A percentile compares a stretch with the other conserved stretches of the same genome.
phyloP scores from a whole-genome alignment of 2,329 filamentous ascomycete species.

The Hirsutella rhossiliensis region DNA sequence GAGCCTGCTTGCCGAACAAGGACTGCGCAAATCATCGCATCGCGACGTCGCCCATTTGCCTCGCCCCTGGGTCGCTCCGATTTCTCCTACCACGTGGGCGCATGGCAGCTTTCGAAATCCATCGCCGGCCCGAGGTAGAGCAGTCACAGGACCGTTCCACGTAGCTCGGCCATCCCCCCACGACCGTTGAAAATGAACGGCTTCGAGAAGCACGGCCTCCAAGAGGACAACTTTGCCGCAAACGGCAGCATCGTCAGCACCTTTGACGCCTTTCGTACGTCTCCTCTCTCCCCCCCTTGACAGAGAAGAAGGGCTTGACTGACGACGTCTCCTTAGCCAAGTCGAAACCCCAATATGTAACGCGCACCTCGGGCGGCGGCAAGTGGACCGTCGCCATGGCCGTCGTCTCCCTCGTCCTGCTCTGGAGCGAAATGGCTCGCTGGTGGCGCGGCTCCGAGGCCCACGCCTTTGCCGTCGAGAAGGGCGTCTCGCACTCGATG shows the following conservation, averaged over 20 bases:
- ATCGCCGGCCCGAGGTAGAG: no score
- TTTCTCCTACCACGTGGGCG: no score
- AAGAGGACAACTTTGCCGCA: slow-evolving; percentile 72
- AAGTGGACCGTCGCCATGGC: slow-evolving; percentile 86
- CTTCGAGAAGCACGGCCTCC: slow-evolving; percentile 51
- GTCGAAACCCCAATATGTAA: slow-evolving; percentile 87
- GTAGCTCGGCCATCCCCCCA: not conserved
- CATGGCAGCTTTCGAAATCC: no score
- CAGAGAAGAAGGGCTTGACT: not conserved
- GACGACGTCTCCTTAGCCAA: slow-evolving; percentile 50
- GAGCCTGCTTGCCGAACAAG: no score
- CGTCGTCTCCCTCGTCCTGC: slow-evolving; percentile 60
- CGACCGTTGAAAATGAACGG: slow-evolving; percentile 50
- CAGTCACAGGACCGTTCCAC: no score
- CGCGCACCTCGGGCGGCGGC: slow-evolving; percentile 72
- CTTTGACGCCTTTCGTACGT: slow-evolving; percentile 93
- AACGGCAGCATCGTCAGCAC: slow-evolving; percentile 63
- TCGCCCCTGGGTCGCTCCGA: no score
- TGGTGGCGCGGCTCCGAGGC: slow-evolving; percentile 80
- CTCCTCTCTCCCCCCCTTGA: not conserved
- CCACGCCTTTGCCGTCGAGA: slow-evolving; percentile 89
- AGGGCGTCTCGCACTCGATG: slow-evolving; percentile 73
- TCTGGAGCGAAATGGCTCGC: slow-evolving; percentile 63
- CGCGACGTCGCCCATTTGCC: no score
- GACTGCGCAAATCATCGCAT: no score